Evolutionary conservation across 331 rosid species (phyloP).

Genomic region (Telfairia occidentalis): DNA sequence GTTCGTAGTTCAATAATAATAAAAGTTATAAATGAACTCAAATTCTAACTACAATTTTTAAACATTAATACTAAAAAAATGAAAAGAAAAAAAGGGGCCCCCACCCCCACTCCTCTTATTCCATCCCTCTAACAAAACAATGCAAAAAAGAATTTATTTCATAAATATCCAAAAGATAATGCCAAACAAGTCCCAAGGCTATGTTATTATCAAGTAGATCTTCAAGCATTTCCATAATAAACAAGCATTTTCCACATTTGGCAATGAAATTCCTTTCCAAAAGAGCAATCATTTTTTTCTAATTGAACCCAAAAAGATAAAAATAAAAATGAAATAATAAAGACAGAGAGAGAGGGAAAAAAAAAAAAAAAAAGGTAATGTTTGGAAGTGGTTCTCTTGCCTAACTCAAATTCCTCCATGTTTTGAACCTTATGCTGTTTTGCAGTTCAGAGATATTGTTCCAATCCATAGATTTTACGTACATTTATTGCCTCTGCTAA

Average conservation of each 20-base stretch:
- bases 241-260: background rate
- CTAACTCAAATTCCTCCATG: conserved; percentile 8
- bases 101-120: no score
- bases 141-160: background rate
- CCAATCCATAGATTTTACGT: conserved; percentile 6
- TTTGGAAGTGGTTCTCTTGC: background rate
- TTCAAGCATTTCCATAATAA: background rate
- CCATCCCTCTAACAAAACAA: background rate
- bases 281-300: background rate
- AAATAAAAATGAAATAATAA: background rate
- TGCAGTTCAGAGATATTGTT: conserved; percentile 9
- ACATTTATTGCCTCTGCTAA: conserved; percentile 10
- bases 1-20: no score
- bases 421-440: conserved; percentile 12
- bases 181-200: background rate
- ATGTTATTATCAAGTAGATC: background rate
- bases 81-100: no score
- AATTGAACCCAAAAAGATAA: no score
- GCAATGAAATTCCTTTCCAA: background rate
- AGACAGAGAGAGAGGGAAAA: background rate
- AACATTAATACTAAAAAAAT: no score
- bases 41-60: no score
- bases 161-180: background rate
- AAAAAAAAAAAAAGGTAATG: background rate
- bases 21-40: no score